phyloP scores from a whole-genome alignment of 306 rosid species.

The Pyrus betulifolia region DNA sequence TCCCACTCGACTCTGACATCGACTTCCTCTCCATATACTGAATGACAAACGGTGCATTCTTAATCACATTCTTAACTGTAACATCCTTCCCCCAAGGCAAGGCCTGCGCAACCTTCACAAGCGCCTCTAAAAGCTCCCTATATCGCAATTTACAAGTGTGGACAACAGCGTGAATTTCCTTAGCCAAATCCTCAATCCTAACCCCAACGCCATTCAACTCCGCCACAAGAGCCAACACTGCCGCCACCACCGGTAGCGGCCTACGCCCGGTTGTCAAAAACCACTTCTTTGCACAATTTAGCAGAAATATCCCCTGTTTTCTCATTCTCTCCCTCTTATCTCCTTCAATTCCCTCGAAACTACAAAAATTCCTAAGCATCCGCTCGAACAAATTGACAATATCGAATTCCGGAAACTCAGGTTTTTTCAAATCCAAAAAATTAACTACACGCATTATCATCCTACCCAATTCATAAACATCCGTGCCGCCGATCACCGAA shows the following conservation, averaged over 20 bases:
- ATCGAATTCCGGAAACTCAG: constrained; percentile 51
- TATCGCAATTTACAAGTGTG: constrained; percentile 54
- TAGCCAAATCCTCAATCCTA: constrained; percentile 43
- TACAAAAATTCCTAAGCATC: constrained; percentile 25
- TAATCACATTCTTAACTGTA: constrained; percentile 48
- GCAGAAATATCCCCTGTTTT: constrained; percentile 58
- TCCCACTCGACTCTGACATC: constrained; percentile 31
- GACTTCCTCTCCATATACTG: constrained; percentile 73
- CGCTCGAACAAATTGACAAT: constrained; percentile 46
- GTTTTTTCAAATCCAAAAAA: constrained; percentile 34
- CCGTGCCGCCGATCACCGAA: constrained; percentile 30
- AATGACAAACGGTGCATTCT: constrained; percentile 52
- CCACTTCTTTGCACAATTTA: constrained; percentile 72
- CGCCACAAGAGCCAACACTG: constrained; percentile 54
- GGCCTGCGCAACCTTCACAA: constrained; percentile 64
- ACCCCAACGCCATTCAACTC: constrained; percentile 48
- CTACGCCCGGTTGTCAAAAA: constrained; percentile 63
- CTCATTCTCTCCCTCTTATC: constrained; percentile 32
- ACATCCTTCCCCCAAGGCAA: constrained; percentile 90
- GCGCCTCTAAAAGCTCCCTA: constrained; percentile 51
- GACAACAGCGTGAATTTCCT: constrained; percentile 44
- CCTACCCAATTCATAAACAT: constrained; percentile 48
- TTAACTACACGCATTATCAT: constrained; percentile 55
- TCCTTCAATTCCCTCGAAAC: constrained; percentile 15
- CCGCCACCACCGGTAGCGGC: constrained; percentile 71